Evolutionary conservation across 2,329 filamentous ascomycete species (phyloP).

Genomic region (Fusarium denticulatum): DNA sequence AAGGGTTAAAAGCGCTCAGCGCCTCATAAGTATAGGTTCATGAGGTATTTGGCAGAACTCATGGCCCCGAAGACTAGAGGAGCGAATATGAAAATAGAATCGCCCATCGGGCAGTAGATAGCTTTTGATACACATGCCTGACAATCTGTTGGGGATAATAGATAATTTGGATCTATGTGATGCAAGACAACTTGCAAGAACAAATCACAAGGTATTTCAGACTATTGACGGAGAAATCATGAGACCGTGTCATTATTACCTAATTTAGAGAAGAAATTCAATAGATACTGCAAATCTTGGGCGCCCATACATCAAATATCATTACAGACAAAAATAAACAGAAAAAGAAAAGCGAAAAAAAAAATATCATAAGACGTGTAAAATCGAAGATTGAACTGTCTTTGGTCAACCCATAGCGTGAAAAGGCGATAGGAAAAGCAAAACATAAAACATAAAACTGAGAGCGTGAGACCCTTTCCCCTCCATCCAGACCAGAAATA

Average conservation of each 20-base stretch:
- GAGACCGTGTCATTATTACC: constrained; percentile 33
- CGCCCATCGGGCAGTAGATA: background rate
- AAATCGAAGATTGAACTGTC: constrained; percentile 12
- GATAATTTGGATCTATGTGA: background rate
- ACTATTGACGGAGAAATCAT: constrained; percentile 3
- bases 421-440: background rate
- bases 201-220: background rate
- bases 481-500: constrained; percentile 3
- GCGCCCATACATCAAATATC: constrained; percentile 17
- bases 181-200: background rate
- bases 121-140: background rate
- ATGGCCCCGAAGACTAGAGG: background rate
- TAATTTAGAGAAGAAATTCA: constrained; percentile 21
- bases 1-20: background rate
- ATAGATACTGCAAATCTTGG: constrained; percentile 9
- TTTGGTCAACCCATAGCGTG: background rate
- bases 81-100: background rate
- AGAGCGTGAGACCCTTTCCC: constrained; percentile 23
- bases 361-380: background rate
- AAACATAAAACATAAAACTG: constrained; percentile 31
- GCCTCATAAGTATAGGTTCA: background rate
- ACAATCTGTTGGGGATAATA: background rate
- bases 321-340: background rate
- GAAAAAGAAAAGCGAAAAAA: background rate
- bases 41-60: background rate